phyloP scores from a whole-genome alignment of 345 rosid species.

The Gossypium bickii region DNA sequence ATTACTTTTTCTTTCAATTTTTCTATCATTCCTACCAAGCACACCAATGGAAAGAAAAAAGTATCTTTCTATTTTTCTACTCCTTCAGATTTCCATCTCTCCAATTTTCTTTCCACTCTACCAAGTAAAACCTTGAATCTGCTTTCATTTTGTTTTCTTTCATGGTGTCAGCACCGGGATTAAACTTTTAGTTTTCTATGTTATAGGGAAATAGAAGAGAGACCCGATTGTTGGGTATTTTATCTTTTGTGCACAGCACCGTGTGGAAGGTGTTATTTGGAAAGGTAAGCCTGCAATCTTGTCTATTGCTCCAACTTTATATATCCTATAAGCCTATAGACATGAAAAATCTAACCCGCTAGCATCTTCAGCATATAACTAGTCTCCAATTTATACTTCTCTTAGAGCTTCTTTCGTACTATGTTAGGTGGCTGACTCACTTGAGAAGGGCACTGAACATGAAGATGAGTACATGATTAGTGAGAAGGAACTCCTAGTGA shows the following conservation, averaged over 20 bases:
- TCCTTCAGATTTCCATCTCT: no score
- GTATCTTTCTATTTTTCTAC: no score
- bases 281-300: conserved; percentile 40
- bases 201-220: conserved; percentile 63
- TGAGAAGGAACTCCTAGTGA: conserved; percentile 94
- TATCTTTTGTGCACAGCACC: conserved; percentile 91
- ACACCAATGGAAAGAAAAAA: no score
- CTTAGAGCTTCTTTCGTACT: conserved; percentile 1
- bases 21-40: no score
- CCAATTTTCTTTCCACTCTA: no score
- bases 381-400: neutral
- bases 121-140: no score
- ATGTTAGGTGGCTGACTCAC: conserved; percentile 88
- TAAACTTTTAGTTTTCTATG: conserved; percentile 1
- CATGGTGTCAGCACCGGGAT: neutral
- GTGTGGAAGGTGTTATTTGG: conserved; percentile 99
- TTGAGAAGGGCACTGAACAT: conserved; percentile 98
- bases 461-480: conserved; percentile 99
- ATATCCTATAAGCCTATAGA: neutral
- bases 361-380: neutral
- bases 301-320: neutral
- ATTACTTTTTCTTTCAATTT: no score
- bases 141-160: neutral
- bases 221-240: conserved; percentile 81
- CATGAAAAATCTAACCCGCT: conserved; percentile 2